Evolutionary conservation across 169 alveolate species (phyloP).

Genomic region (Theileria orientalis): DNA sequence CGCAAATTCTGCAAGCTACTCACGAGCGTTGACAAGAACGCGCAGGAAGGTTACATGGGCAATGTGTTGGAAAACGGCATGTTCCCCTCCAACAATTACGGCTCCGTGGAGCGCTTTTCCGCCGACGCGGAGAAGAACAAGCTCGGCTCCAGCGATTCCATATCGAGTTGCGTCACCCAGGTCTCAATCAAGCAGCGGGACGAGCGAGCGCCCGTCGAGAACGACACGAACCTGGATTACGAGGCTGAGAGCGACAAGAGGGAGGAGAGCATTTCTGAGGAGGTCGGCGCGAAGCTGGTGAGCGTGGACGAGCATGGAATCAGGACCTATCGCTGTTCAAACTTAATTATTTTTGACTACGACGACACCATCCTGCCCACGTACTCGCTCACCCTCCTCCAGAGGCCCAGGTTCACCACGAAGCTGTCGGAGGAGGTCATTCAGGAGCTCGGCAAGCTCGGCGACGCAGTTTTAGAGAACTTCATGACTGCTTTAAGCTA

Average conservation of each 20-base stretch:
- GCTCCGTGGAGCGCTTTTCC: constrained; percentile 17
- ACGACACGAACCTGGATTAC: not conserved
- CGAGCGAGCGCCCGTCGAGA: not conserved
- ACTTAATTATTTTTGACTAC: constrained; percentile 80
- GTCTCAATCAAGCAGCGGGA: constrained; percentile 8
- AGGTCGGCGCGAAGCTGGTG: not conserved
- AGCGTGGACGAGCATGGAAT: not conserved
- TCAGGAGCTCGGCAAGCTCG: constrained; percentile 70
- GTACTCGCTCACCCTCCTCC: constrained; percentile 71
- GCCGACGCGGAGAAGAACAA: constrained; percentile 10
- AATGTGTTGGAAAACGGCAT: constrained; percentile 6
- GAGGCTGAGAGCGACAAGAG: not conserved
- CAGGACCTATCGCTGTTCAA: constrained; percentile 9
- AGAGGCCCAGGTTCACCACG: constrained; percentile 55
- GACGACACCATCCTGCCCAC: constrained; percentile 86
- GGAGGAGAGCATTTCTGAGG: not conserved
- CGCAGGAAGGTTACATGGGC: constrained; percentile 18
- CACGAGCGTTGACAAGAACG: constrained; percentile 3
- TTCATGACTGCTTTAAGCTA: constrained; percentile 63
- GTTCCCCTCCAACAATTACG: constrained; percentile 3
- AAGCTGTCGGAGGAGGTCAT: constrained; percentile 55
- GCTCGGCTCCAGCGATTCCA: constrained; percentile 16
- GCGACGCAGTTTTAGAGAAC: constrained; percentile 70
- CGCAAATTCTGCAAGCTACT: constrained; percentile 35
- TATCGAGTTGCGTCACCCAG: constrained; percentile 26